A percentile compares a stretch with the other conserved stretches of the same genome.
These are phyloP conservation scores for Penicillium angulare DNA, from an alignment of 495 filamentous ascomycete genomes.

Conservation along the genomic window DNA sequence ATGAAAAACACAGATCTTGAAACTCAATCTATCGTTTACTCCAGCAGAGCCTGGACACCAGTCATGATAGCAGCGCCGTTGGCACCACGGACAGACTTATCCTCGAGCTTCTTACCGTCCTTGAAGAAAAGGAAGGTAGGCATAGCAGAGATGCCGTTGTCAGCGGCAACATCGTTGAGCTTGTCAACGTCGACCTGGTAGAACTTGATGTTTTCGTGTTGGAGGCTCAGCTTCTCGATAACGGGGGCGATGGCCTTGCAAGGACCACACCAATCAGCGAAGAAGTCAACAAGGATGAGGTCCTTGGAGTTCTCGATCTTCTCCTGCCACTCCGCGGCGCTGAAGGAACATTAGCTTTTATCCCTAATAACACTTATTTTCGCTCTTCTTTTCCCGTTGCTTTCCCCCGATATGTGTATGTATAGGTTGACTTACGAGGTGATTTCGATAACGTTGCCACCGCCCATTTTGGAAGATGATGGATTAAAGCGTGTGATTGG, in stretches of 20 bases:
- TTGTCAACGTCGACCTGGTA: constrained; percentile 94
- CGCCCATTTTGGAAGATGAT: constrained; percentile 55
- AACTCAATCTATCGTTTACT: neutral
- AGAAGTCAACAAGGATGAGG: constrained; percentile 80
- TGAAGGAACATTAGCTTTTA: constrained; percentile 32
- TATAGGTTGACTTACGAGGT: constrained; percentile 37
- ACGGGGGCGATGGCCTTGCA: constrained; percentile 86
- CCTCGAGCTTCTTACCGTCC: constrained; percentile 60
- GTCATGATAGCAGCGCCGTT: constrained; percentile 63
- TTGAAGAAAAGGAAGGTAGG: constrained; percentile 90
- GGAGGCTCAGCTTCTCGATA: constrained; percentile 61
- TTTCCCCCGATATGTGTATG: neutral
- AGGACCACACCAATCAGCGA: constrained; percentile 90
- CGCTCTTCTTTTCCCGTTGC: constrained; percentile 3
- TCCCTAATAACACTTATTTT: neutral
- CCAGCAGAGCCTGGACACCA: constrained; percentile 34
- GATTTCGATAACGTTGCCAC: constrained; percentile 31
- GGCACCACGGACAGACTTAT: constrained; percentile 84
- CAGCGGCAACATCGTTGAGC: constrained; percentile 68
- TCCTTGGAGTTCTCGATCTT: constrained; percentile 37
- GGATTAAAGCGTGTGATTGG: constrained; percentile 40
- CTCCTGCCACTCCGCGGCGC: constrained; percentile 56
- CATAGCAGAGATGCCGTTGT: constrained; percentile 90
- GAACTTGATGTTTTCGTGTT: constrained; percentile 61
- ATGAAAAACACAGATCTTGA: neutral